Evolutionary conservation across 2,329 filamentous ascomycete species (phyloP).

Genomic region (Colletotrichum lindemuthianum): DNA sequence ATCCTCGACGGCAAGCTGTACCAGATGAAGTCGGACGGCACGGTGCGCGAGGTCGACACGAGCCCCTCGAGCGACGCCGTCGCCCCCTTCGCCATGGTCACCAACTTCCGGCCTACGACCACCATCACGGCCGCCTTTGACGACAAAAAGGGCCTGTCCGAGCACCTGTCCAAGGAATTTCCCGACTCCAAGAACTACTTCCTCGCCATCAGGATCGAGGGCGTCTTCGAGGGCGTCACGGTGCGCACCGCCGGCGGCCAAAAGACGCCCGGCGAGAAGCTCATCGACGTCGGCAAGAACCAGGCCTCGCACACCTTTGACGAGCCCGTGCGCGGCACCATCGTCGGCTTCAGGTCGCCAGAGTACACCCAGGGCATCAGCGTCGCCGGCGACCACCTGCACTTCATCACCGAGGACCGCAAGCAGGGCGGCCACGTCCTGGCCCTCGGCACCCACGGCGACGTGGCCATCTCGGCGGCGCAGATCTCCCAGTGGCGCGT

Average conservation of each 20-base stretch:
- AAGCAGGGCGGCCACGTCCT: constrained; percentile 46
- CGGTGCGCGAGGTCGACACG: constrained; percentile 39
- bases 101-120: constrained; percentile 42
- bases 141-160: constrained; percentile 42
- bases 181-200: constrained; percentile 44
- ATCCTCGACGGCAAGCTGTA: constrained; percentile 45
- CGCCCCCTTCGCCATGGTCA: constrained; percentile 48
- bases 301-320: constrained; percentile 44
- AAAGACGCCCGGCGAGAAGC: constrained; percentile 40
- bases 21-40: constrained; percentile 49
- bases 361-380: constrained; percentile 46
- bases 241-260: constrained; percentile 47
- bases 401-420: constrained; percentile 47
- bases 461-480: constrained; percentile 43
- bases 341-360: constrained; percentile 47
- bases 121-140: constrained; percentile 36
- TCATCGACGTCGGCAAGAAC: constrained; percentile 42
- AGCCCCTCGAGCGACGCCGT: constrained; percentile 37
- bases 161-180: constrained; percentile 37
- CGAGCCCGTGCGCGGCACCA: constrained; percentile 40
- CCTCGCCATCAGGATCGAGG: constrained; percentile 43
- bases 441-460: constrained; percentile 43
- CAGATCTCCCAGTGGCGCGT: constrained; percentile 43
- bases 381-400: constrained; percentile 47
- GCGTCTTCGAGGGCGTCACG: constrained; percentile 42